Base-by-base conservation (phyloP, 768 basidiomycete species). In the Rhodotorula kratochvilovae region DNA sequence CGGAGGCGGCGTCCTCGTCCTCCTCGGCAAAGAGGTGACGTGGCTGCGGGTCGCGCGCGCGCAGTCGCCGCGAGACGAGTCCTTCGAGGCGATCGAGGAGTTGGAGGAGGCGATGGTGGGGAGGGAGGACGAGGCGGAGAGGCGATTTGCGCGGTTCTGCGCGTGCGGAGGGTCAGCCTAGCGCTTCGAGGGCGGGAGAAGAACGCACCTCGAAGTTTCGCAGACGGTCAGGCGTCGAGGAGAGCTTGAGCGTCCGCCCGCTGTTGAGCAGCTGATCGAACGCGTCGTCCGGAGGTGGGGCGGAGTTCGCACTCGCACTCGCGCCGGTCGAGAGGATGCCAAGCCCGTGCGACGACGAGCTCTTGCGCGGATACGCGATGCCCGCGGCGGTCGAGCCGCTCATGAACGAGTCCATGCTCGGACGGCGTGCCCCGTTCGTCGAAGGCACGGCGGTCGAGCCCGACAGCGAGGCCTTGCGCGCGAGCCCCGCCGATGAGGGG, bases 201-300 rank as follows among this genome's bases (percentile, higher is more conserved):
- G 50, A 43, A 83, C 86, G 78, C 81, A 94, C 93, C 85, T 96
- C 92, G 86, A 95, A 94, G 61, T 87, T 91, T 79, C 88, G 90
- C 67, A 98, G 83, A 64, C 94, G 85, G 83, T 96, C 92, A 67
- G 94, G 94, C 45, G 94, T 98, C 73, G 96, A 85, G 53, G 92
- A 95, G 76, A 98, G 88, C 79, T 92, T 96, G 89, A 96, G 90
- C 29, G 94, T 97, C 68, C 89, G 85, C 70, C 89, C 86, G 68
- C 90, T 92, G 62, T 86, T 87, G 87, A 98, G 89, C 80, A 97
- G 83, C 80, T 92, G 88, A 81, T 98, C 94, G 80, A 98, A 97
- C 79, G 95, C 90, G 72, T 89, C 80, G 85, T 79, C 86, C 89
- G 76, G 19, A 21, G 19, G 55, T 21, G 53, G 56, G 31, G 46